A percentile compares a stretch with the other conserved stretches of the same genome.
Conservation (phyloP, 495 filamentous ascomycete genomes). For the Trichoderma gamsii region DNA sequence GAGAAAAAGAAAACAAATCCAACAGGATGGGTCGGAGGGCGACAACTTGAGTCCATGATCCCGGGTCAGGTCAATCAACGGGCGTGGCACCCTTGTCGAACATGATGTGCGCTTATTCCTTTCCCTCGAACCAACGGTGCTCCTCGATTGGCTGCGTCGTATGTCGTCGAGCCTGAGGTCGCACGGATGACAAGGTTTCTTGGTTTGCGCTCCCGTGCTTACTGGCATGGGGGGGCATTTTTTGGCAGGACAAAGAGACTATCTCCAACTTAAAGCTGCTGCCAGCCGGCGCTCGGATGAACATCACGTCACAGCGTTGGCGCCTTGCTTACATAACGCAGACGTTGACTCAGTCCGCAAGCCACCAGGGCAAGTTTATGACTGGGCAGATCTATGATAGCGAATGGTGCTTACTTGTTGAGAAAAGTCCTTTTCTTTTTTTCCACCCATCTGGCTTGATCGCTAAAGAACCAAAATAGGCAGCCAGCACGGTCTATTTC, state of each 20-base stretch:
- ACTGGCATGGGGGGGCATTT: slow-evolving; percentile 2
- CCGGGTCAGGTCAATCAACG: not conserved
- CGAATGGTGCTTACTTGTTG: not conserved
- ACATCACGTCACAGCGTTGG: not conserved
- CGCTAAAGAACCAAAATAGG: too few species aligned
- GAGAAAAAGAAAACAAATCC: not conserved
- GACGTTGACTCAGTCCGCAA: not conserved
- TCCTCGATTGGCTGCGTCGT: slow-evolving; percentile 13
- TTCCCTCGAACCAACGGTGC: not conserved
- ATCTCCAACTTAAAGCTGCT: not conserved
- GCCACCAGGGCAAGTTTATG: not conserved
- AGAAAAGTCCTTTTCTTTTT: too few species aligned
- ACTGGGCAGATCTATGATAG: not conserved
- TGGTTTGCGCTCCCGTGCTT: slow-evolving; percentile 7
- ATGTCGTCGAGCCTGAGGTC: not conserved
- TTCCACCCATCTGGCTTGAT: too few species aligned
- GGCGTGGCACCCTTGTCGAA: slow-evolving; percentile 11
- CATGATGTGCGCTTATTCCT: slow-evolving; percentile 12
- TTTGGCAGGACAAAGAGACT: not conserved
- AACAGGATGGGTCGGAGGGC: slow-evolving; percentile 10
- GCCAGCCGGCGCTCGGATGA: not conserved
- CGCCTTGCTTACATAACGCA: not conserved
- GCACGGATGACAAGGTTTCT: slow-evolving; percentile 4
- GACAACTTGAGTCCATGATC: slow-evolving; percentile 10
- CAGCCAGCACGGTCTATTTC: too few species aligned